Percentiles rank a stretch among this genome's conserved stretches.
Conservation (phyloP, 257 asterid genomes). For the Solanum lycopersicoides region DNA sequence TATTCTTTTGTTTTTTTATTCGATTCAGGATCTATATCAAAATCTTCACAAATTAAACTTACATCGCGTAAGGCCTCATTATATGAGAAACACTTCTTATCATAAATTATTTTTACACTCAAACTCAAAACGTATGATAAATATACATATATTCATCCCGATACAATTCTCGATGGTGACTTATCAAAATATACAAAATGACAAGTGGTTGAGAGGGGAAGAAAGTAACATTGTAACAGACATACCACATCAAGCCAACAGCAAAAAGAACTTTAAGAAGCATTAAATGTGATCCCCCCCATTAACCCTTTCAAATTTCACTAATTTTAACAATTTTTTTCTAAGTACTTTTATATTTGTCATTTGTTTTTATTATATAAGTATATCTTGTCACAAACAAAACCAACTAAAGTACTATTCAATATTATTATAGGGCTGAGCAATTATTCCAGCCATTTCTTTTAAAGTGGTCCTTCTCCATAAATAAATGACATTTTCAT, state of each 20-base stretch:
- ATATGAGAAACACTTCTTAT: background rate
- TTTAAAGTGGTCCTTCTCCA: conserved; percentile 16
- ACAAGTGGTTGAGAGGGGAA: conserved; percentile 12
- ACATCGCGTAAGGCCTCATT: background rate
- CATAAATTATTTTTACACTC: background rate
- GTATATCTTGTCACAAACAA: background rate
- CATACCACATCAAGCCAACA: conserved; percentile 23
- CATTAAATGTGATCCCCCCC: conserved; percentile 9
- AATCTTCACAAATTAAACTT: background rate
- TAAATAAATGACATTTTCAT: background rate
- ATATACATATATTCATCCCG: background rate
- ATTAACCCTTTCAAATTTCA: background rate
- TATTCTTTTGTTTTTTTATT: background rate
- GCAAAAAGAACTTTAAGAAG: conserved; percentile 4
- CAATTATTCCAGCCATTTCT: background rate
- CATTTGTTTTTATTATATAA: background rate
- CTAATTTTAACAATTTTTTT: background rate
- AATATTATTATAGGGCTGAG: background rate
- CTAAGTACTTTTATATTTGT: background rate
- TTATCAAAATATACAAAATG: background rate
- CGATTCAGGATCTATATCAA: background rate
- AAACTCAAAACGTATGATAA: background rate
- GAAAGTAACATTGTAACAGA: conserved; percentile 18
- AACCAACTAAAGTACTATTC: background rate
- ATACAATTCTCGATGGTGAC: background rate